Evolutionary conservation across 805 yeast species (phyloP).

Genomic region (Suhomyces pyralidae): DNA sequence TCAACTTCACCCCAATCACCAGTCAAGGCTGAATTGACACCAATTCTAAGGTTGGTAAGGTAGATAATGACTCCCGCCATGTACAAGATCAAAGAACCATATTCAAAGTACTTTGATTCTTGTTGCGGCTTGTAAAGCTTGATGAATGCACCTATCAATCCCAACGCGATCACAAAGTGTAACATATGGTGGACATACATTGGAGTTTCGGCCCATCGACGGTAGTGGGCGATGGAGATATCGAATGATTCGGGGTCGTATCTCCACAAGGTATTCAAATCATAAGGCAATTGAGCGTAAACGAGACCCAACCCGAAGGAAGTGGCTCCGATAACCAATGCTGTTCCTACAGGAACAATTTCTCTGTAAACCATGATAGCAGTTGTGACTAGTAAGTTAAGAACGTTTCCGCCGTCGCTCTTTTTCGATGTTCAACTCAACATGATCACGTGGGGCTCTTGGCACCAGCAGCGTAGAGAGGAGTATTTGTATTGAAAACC

Average conservation of each 20-base stretch:
- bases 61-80: slow-evolving; percentile 75
- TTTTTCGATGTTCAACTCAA: background rate
- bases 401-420: background rate
- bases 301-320: slow-evolving; percentile 80
- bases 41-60: slow-evolving; percentile 81
- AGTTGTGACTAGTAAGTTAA: background rate
- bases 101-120: slow-evolving; percentile 84
- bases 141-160: slow-evolving; percentile 67
- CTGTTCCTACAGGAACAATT: slow-evolving; percentile 44
- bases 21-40: slow-evolving; percentile 61
- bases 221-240: slow-evolving; percentile 69
- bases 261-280: slow-evolving; percentile 69
- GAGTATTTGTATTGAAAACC: background rate
- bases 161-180: slow-evolving; percentile 60
- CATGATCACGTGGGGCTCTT: background rate
- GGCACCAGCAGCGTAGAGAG: background rate
- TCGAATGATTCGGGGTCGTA: slow-evolving; percentile 49
- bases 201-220: slow-evolving; percentile 68
- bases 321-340: slow-evolving; percentile 48
- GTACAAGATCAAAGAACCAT: slow-evolving; percentile 73
- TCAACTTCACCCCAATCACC: slow-evolving; percentile 96
- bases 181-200: slow-evolving; percentile 54
- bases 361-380: slow-evolving; percentile 36
- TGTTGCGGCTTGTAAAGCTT: slow-evolving; percentile 86
- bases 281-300: slow-evolving; percentile 79